A percentile compares a stretch with the other conserved stretches of the same genome.
These are phyloP conservation scores for Leucogyrophana mollusca DNA, from an alignment of 768 basidiomycete species.

Conservation along the genomic window DNA sequence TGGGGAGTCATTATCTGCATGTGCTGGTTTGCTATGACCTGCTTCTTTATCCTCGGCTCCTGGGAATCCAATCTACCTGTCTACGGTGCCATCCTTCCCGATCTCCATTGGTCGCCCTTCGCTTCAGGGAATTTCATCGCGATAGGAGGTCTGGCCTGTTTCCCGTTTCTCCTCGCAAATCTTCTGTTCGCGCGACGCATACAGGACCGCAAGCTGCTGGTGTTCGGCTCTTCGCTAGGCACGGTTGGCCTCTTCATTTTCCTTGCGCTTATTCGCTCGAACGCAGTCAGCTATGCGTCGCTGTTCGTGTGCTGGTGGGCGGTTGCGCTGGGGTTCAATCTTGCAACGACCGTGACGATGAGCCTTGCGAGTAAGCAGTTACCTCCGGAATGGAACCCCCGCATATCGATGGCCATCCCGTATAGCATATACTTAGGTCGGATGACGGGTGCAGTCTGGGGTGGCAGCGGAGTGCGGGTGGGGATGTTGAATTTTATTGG, in stretches of 20 bases:
- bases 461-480: conserved; percentile 51
- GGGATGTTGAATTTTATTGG: conserved; percentile 64
- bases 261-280: conserved; percentile 41
- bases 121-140: conserved; percentile 73
- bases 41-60: conserved; percentile 67
- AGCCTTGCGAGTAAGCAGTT: conserved; percentile 69
- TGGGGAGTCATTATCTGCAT: conserved; percentile 60
- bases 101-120: conserved; percentile 58
- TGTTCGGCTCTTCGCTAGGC: conserved; percentile 50
- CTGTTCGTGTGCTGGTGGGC: conserved; percentile 44
- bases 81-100: conserved; percentile 41
- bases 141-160: conserved; percentile 56
- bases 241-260: conserved; percentile 51
- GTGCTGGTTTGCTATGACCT: conserved; percentile 71
- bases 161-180: conserved; percentile 68
- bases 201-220: conserved; percentile 61
- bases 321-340: conserved; percentile 70
- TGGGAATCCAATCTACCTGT: conserved; percentile 72
- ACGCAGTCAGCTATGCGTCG: conserved; percentile 43
- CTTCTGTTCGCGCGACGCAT: conserved; percentile 53
- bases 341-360: conserved; percentile 68
- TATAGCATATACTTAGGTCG: conserved; percentile 68
- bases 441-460: conserved; percentile 65
- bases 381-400: conserved; percentile 58
- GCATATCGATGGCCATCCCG: conserved; percentile 56